Percentiles rank a stretch among this genome's conserved stretches.
Evolutionary conservation across 345 rosid genomes (phyloP).

Genomic region (Microthlaspi erraticum): DNA sequence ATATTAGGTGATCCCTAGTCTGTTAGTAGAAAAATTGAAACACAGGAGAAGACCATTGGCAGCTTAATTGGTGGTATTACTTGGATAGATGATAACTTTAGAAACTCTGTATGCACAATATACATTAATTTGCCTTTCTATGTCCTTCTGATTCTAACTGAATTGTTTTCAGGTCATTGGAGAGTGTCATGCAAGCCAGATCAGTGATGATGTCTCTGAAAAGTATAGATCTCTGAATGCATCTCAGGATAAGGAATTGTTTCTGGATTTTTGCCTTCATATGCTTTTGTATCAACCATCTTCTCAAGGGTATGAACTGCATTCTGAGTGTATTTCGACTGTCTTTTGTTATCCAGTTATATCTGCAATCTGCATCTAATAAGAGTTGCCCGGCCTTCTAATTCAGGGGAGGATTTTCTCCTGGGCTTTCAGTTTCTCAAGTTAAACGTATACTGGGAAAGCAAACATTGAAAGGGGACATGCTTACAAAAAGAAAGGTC

Average conservation of each 20-base stretch:
- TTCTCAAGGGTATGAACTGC: constrained; percentile 69
- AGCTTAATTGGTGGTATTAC: constrained; percentile 9
- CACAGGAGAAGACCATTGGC: constrained; percentile 11
- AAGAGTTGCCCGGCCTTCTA: constrained; percentile 40
- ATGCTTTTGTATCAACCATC: constrained; percentile 70
- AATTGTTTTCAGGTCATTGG: constrained; percentile 74
- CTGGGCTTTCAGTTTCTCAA: constrained; percentile 88
- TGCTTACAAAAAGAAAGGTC: constrained; percentile 81
- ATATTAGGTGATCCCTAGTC: constrained; percentile 9
- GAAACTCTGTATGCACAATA: not conserved
- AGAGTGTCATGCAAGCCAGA: constrained; percentile 75
- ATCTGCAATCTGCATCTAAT: constrained; percentile 30
- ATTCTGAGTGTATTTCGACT: constrained; percentile 13
- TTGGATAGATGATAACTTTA: not conserved
- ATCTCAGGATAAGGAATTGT: constrained; percentile 65
- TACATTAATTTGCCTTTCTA: not conserved
- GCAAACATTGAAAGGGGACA: constrained; percentile 64
- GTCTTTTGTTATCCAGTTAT: constrained; percentile 22
- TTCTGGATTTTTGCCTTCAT: constrained; percentile 86
- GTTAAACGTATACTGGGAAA: constrained; percentile 79
- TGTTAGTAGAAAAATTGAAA: not conserved
- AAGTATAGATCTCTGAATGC: constrained; percentile 63
- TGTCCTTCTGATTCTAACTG: constrained; percentile 19
- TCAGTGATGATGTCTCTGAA: constrained; percentile 66
- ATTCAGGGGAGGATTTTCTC: constrained; percentile 76